Percentiles rank a stretch among this genome's conserved stretches.
Evolutionary conservation across 108 stramenopile genomes (phyloP).

Genomic region (Cylindrotheca fusiformis): DNA sequence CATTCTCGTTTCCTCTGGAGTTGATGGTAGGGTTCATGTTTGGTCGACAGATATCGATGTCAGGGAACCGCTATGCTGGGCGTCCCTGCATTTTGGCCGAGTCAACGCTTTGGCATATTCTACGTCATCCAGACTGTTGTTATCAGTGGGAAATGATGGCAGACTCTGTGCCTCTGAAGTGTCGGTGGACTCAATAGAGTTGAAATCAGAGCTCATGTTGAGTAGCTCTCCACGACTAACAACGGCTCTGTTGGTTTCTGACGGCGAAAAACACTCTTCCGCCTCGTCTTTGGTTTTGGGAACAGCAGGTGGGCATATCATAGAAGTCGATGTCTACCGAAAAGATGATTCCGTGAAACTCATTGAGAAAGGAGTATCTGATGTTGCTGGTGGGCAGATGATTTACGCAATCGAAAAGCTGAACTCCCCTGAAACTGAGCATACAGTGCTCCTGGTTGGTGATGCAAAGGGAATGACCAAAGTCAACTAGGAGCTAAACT

Average conservation of each 20-base stretch:
- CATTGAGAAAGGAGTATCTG: not conserved
- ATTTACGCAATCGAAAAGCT: not conserved
- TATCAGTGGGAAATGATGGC: conserved; percentile 49
- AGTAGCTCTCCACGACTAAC: not conserved
- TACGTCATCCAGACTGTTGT: conserved; percentile 7
- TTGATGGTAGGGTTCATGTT: conserved; percentile 50
- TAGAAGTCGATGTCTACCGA: not conserved
- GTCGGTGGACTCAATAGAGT: not conserved
- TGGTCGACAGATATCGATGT: conserved; percentile 19
- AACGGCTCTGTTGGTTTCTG: not conserved
- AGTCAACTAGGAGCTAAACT: too few relatives aligned
- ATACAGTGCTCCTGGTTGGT: not conserved
- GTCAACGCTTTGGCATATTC: conserved; percentile 42
- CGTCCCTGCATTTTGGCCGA: conserved; percentile 34
- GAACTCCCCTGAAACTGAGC: not conserved
- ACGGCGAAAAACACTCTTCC: not conserved
- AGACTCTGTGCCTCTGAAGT: not conserved
- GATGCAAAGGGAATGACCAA: not conserved
- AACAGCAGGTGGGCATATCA: not conserved
- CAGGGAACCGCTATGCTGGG: conserved; percentile 12
- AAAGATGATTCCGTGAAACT: not conserved
- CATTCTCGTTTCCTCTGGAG: conserved; percentile 42
- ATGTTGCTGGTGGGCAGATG: not conserved
- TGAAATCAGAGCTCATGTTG: not conserved
- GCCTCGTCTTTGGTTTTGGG: not conserved